These are phyloP conservation scores for Aspergillus sp. DNA, from an alignment of 2,329 filamentous ascomycete species.

Conservation along the genomic window DNA sequence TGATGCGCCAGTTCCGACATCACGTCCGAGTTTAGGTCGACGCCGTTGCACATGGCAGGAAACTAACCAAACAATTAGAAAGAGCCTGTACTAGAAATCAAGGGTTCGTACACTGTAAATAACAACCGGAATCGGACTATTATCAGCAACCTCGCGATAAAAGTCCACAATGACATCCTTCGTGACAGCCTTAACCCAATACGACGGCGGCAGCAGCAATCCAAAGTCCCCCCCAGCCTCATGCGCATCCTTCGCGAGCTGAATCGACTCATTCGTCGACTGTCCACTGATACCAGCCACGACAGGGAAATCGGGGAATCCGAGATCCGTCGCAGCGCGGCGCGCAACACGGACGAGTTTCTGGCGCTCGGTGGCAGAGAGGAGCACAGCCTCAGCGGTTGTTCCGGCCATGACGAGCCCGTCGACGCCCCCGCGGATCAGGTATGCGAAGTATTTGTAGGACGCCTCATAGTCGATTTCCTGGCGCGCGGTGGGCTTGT, in stretches of 20 bases:
- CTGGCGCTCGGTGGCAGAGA: slow-evolving; percentile 43
- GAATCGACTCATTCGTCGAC: slow-evolving; percentile 43
- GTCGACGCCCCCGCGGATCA: slow-evolving; percentile 47
- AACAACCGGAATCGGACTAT: slow-evolving; percentile 40
- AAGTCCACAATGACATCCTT: slow-evolving; percentile 37
- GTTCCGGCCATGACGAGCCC: slow-evolving; percentile 49
- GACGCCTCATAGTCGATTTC: slow-evolving; percentile 48
- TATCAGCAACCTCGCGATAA: slow-evolving; percentile 40
- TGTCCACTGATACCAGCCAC: slow-evolving; percentile 43
- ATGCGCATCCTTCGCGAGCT: slow-evolving; percentile 39
- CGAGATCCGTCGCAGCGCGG: slow-evolving; percentile 36
- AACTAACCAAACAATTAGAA: slow-evolving; percentile 20
- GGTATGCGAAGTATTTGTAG: slow-evolving; percentile 43
- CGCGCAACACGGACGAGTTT: slow-evolving; percentile 43
- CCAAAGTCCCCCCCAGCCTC: slow-evolving; percentile 42
- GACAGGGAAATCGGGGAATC: slow-evolving; percentile 37
- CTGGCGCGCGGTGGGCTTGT: slow-evolving; percentile 42
- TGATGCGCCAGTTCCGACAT: slow-evolving; percentile 59
- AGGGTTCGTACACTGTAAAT: slow-evolving; percentile 44
- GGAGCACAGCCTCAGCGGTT: slow-evolving; percentile 48
- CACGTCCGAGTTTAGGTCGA: slow-evolving; percentile 67
- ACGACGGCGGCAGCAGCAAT: slow-evolving; percentile 42
- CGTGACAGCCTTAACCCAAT: slow-evolving; percentile 39
- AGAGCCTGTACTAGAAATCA: neutral
- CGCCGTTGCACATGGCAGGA: slow-evolving; percentile 46